These are phyloP conservation scores for Hippophae rhamnoides DNA, from an alignment of 306 rosid species.

Conservation along the genomic window DNA sequence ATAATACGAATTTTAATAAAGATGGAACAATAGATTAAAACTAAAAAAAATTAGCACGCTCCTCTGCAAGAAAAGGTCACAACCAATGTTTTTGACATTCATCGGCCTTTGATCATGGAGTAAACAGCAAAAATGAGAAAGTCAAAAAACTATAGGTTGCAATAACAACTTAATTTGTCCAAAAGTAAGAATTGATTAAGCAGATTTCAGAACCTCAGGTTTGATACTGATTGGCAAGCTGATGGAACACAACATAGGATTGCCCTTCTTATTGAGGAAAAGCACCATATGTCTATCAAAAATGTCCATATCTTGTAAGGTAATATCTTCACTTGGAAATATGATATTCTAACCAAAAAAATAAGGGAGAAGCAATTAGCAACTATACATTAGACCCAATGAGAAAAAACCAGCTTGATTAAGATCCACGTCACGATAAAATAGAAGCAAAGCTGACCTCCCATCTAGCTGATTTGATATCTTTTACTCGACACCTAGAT, in stretches of 20 bases:
- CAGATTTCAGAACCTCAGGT: constrained; percentile 42
- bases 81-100: no score
- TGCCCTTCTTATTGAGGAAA: constrained; percentile 54
- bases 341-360: constrained; percentile 46
- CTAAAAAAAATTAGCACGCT: no score
- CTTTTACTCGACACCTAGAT: constrained; percentile 51
- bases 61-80: no score
- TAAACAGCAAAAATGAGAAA: neutral
- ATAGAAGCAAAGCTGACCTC: constrained; percentile 39
- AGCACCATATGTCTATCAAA: constrained; percentile 79
- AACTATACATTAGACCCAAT: neutral
- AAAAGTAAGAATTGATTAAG: neutral
- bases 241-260: constrained; percentile 62
- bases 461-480: constrained; percentile 47
- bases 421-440: neutral
- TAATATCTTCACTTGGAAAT: constrained; percentile 51
- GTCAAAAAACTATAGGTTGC: neutral
- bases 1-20: no score
- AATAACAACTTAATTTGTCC: neutral
- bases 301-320: constrained; percentile 75
- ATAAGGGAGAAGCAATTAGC: constrained; percentile 11
- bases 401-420: neutral
- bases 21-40: no score
- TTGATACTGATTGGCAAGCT: constrained; percentile 44
- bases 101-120: no score